Base-by-base conservation (phyloP, 164 flowering plant species). In the Pachysandra terminalis region DNA sequence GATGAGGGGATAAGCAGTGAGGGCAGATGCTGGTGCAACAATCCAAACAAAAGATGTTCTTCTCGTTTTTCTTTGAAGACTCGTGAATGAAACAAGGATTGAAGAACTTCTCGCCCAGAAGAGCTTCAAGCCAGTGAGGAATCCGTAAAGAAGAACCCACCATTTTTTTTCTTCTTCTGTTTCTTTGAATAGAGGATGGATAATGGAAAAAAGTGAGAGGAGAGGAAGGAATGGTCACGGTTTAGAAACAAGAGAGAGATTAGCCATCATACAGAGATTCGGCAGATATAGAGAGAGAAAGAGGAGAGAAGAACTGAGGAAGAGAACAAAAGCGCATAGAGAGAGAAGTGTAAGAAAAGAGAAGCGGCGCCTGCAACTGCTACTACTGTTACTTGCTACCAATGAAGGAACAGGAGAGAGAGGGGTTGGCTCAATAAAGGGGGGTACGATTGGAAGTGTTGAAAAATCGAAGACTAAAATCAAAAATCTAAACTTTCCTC, bases 1-100 rank as follows among this genome's bases (percentile, higher is more conserved):
- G 75, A 65, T 87, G 91, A 72, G 82, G 77, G 68, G 85, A 83
- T 55, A 87, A 81, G 67, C 91, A 87, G 85, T 85, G 91, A 72
- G 87, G 85, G 82, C 91, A 87, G 41, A 87, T 71, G 71, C 81
- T 77, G 1, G 48, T 74, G 67, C 86, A 85, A 67, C 91, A 87
- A 63, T 72, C 77, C 77, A 85, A 76, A 82, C 91, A 87, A 59
- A 82, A 87, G 57, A 87, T 73, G 81, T 87, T 87, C 82, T 83
- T 87, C 80, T 87, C 91, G 69, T 81, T 87, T 75, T 85, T 87
- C 79, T 81, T 76, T 51, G 67, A 54, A 67, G 51, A 74, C 48
- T 79, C 77, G 61, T 87, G 91, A 78, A 57, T 59, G 76, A 81
- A 82, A 77, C 91, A 87, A 0, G 26, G 68, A 5, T 63, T 82